A percentile compares a stretch with the other conserved stretches of the same genome.
Conservation (phyloP, 164 flowering plant genomes). For the Kalanchoe fedtschenkoi region DNA sequence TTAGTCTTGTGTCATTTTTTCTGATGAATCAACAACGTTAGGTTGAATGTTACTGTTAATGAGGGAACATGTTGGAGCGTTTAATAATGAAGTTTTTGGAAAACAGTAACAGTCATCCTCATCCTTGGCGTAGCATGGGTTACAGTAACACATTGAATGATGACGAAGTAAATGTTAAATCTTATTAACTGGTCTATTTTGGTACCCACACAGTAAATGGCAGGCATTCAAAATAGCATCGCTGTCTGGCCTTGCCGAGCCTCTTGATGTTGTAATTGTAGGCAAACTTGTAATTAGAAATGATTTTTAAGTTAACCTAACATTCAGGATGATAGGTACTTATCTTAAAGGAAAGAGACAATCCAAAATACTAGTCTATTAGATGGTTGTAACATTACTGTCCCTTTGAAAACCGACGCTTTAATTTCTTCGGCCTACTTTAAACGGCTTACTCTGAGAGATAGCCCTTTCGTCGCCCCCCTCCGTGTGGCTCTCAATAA, state of each 20-base stretch:
- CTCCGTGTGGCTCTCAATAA: too few species aligned
- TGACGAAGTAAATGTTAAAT: conserved; percentile 3
- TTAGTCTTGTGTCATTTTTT: background rate
- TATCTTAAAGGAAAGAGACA: too few species aligned
- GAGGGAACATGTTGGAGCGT: conserved; percentile 1
- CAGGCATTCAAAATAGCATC: conserved; percentile 93
- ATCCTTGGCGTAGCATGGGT: background rate
- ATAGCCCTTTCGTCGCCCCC: too few species aligned
- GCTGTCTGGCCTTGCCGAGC: conserved; percentile 87
- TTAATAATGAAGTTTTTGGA: background rate
- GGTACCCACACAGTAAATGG: conserved; percentile 63
- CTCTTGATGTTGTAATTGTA: conserved; percentile 79
- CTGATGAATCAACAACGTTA: background rate
- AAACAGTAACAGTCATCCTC: background rate
- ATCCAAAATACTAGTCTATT: too few species aligned
- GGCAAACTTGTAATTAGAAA: too few species aligned
- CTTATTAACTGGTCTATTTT: conserved; percentile 3
- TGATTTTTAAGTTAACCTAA: too few species aligned
- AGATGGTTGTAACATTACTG: too few species aligned
- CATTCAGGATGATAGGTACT: too few species aligned
- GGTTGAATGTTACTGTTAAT: background rate
- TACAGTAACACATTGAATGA: background rate
- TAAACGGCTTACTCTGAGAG: too few species aligned
- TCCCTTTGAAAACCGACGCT: too few species aligned
- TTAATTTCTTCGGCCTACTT: too few species aligned